Conservation (phyloP, 345 rosid species). For the Gossypium herbaceum region DNA sequence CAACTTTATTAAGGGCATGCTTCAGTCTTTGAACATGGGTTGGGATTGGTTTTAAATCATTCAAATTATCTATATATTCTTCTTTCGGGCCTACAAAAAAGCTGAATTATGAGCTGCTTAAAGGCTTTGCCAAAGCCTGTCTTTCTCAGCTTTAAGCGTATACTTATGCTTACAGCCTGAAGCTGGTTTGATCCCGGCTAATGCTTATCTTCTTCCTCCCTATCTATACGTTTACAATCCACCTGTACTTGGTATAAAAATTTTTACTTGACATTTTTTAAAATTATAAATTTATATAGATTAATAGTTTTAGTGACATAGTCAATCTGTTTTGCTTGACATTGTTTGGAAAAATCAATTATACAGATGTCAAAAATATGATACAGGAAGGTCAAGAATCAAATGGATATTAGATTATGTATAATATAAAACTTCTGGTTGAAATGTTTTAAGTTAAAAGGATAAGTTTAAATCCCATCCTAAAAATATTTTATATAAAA, state of each 20-base stretch:
- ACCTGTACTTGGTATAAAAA: too few relatives aligned
- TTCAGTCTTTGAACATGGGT: background rate
- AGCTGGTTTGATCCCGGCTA: background rate
- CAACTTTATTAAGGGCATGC: background rate
- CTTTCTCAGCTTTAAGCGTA: background rate
- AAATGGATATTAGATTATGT: background rate
- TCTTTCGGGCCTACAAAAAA: background rate
- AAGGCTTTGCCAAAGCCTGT: background rate
- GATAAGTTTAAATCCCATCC: too few relatives aligned
- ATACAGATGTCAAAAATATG: background rate
- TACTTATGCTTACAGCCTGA: background rate
- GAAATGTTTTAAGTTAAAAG: too few relatives aligned
- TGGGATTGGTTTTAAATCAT: background rate
- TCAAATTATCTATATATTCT: too few relatives aligned
- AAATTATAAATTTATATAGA: too few relatives aligned
- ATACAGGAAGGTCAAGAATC: background rate
- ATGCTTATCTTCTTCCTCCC: background rate
- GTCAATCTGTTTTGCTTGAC: too few relatives aligned
- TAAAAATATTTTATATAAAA: too few relatives aligned
- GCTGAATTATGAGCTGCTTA: background rate
- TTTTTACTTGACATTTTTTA: too few relatives aligned
- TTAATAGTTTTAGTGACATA: too few relatives aligned
- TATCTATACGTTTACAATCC: too few relatives aligned
- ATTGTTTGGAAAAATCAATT: too few relatives aligned
- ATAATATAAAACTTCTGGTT: too few relatives aligned